Conservation (phyloP, 306 rosid genomes). For the Lotus japonicus region DNA sequence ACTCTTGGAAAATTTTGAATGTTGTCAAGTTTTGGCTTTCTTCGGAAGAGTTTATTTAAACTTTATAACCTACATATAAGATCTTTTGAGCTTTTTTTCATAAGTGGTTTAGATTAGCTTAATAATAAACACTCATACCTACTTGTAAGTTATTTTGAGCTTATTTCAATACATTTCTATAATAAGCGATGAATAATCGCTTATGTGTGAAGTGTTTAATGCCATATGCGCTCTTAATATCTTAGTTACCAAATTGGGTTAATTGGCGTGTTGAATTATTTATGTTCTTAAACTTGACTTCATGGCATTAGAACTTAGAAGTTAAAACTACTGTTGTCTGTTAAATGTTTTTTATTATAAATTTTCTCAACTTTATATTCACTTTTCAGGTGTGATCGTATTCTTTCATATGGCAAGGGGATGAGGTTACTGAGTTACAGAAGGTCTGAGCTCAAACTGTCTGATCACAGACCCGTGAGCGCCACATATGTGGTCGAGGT, state of each 20-base stretch:
- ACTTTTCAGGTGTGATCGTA: conserved; percentile 85
- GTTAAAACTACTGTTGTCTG: neutral
- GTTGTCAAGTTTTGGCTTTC: neutral
- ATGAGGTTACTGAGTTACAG: conserved; percentile 59
- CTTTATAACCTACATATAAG: no score
- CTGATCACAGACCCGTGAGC: conserved; percentile 96
- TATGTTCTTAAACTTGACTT: neutral
- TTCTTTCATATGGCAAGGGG: conserved; percentile 82
- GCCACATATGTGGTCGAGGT: conserved; percentile 80
- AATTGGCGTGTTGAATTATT: neutral
- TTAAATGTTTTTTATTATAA: neutral
- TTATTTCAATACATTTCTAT: no score
- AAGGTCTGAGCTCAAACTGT: conserved; percentile 50
- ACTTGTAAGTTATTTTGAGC: no score
- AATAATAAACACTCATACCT: no score
- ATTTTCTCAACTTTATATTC: neutral
- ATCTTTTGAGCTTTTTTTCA: no score
- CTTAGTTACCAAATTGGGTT: neutral
- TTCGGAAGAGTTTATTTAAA: no score
- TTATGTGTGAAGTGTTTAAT: no score
- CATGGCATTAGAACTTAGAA: neutral
- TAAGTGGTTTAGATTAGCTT: no score
- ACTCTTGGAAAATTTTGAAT: neutral
- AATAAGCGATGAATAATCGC: no score
- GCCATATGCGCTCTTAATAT: no score